These are phyloP conservation scores for Pythium oligandrum DNA, from an alignment of 352 stramenopile species.

Conservation along the genomic window DNA sequence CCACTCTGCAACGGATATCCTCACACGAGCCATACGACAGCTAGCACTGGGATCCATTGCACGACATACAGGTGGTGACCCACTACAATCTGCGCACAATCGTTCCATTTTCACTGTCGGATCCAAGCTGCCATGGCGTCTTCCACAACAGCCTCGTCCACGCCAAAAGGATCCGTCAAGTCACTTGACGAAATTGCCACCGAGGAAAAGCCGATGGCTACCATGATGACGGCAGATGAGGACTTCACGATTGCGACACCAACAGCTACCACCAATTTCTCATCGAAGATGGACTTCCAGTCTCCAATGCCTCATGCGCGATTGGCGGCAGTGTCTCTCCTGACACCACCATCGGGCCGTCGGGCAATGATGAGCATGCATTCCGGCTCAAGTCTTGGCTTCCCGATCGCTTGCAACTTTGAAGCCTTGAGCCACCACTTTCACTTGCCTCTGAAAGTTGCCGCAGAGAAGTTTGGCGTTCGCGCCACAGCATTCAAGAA, in stretches of 20 bases:
- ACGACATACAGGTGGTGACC: too few relatives aligned
- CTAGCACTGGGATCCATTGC: too few relatives aligned
- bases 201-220: too few relatives aligned
- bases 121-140: too few relatives aligned
- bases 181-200: too few relatives aligned
- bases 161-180: too few relatives aligned
- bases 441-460: constrained; percentile 51
- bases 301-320: constrained; percentile 20
- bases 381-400: constrained; percentile 5
- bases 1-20: too few relatives aligned
- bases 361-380: constrained; percentile 14
- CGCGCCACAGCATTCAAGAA: constrained; percentile 62
- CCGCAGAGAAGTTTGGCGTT: constrained; percentile 56
- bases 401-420: constrained; percentile 32
- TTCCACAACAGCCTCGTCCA: too few relatives aligned
- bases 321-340: constrained; percentile 11
- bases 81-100: too few relatives aligned
- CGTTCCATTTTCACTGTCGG: too few relatives aligned
- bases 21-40: too few relatives aligned
- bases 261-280: constrained; percentile 4
- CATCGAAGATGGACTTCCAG: constrained; percentile 23
- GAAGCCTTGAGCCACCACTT: constrained; percentile 47
- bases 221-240: too few relatives aligned
- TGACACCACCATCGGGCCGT: constrained; percentile 1
- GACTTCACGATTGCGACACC: constrained; percentile 14